Base-by-base conservation (phyloP, 2,329 filamentous ascomycete genomes). In the Fonsecaea erecta region DNA sequence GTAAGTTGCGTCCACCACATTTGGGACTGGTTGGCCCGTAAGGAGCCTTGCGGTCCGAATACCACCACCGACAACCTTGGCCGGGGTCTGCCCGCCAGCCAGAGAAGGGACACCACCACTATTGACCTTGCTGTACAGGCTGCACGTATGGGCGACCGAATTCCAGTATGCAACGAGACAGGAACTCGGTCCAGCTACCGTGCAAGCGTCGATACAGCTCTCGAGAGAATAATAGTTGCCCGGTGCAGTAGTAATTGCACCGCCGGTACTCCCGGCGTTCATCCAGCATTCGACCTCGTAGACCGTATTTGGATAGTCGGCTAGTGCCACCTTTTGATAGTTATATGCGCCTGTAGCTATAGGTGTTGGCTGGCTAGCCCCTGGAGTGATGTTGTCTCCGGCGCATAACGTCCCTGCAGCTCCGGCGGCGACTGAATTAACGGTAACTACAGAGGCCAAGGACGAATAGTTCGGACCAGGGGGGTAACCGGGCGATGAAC, bases 281-380 rank as follows among this genome's bases (percentile, higher is more conserved):
- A 63, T 65, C n/a, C 32, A 63, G 52, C 66, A 68, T 51, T 65
- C 59, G n/a, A 68, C 43, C 35, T 68, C 66, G n/a, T 65, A 65
- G 1, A 63, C 63, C 5, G 18, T 12, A 26, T 16, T 59, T 32
- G 60, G 59, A 6, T 32, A 34, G 56, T 62, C 54, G 14, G 59
- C 52, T 12, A 68, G 32, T 6, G 59, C 63, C 18, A 68, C 60
- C 52, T 68, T 68, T 26, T 63, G 59, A 32, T 65, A 65, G 34
- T 68, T 68, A 34, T 65, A 68, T 14, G 60, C 66, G 6, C 66
- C 66, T 9, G 55, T 43, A 18, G 32, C 16, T 6, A 68, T 37
- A 11, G 58, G 55, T 14, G 37, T 32, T 32, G 62, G 35, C 37
- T 61, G 58, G 8, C 21, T 51, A 5, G 18, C 18, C n/a, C 35